Evolutionary conservation across 164 flowering plant species (phyloP).

Genomic region (Santalum album): DNA sequence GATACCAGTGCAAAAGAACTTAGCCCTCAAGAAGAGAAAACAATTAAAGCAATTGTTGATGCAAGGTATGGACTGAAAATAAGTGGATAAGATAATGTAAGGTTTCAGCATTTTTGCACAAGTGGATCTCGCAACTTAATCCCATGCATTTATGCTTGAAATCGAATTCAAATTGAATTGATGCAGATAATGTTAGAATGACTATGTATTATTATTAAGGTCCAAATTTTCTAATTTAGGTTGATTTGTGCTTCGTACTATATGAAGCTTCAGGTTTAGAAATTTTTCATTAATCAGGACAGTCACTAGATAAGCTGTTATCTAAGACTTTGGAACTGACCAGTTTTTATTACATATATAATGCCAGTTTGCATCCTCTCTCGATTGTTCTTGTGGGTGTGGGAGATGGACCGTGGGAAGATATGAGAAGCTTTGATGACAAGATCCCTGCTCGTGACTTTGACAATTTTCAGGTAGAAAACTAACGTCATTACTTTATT

Average conservation of each 20-base stretch:
- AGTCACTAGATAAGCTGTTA: not conserved
- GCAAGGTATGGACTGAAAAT: constrained; percentile 48
- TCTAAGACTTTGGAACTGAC: not conserved
- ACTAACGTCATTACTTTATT: not conserved
- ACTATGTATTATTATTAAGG: too few species aligned
- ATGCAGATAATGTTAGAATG: too few species aligned
- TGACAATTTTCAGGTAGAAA: constrained; percentile 71
- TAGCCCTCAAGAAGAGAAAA: constrained; percentile 50
- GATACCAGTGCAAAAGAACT: constrained; percentile 25
- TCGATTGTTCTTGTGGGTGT: constrained; percentile 72
- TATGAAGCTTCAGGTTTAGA: too few species aligned
- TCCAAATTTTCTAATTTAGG: too few species aligned
- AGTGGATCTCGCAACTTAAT: too few species aligned
- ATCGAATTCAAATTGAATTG: too few species aligned
- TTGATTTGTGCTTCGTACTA: too few species aligned
- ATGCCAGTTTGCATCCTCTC: constrained; percentile 40
- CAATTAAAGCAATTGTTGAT: constrained; percentile 45
- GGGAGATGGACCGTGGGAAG: constrained; percentile 90
- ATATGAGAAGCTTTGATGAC: constrained; percentile 72
- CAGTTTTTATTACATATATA: not conserved
- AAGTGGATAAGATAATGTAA: too few species aligned
- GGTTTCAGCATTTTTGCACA: too few species aligned
- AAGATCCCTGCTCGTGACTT: constrained; percentile 60
- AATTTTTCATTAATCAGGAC: too few species aligned
- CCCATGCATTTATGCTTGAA: too few species aligned